Conservation (phyloP, 2,329 filamentous ascomycete species). For the Cordyceps cicadae region DNA sequence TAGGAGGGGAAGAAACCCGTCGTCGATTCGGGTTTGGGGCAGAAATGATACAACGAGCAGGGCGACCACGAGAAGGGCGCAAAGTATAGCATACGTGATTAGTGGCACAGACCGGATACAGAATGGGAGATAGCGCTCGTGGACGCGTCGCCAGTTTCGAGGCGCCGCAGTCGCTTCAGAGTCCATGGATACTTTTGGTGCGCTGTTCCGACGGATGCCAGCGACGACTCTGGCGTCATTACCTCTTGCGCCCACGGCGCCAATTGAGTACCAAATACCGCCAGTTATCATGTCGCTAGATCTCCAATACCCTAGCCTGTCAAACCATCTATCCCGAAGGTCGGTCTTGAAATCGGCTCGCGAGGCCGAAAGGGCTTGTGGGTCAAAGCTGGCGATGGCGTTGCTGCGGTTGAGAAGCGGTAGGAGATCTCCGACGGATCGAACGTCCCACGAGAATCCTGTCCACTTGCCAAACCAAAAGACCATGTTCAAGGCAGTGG, state of each 20-base stretch:
- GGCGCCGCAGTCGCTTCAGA: slow-evolving; percentile 23
- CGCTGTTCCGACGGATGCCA: slow-evolving; percentile 21
- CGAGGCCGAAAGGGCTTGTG: slow-evolving; percentile 49
- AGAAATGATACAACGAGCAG: slow-evolving; percentile 75
- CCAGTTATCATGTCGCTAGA: slow-evolving; percentile 53
- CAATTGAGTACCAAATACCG: slow-evolving; percentile 71
- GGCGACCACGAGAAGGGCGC: slow-evolving; percentile 55
- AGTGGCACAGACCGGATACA: slow-evolving; percentile 60
- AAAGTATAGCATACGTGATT: slow-evolving; percentile 55
- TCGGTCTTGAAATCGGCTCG: slow-evolving; percentile 45
- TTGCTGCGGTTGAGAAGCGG: slow-evolving; percentile 75
- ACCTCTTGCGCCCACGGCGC: slow-evolving; percentile 36
- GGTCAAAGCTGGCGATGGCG: slow-evolving; percentile 61
- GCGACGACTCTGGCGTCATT: slow-evolving; percentile 19
- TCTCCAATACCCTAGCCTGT: slow-evolving; percentile 82
- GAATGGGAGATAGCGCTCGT: slow-evolving; percentile 65
- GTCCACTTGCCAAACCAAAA: slow-evolving; percentile 60
- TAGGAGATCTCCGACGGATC: slow-evolving; percentile 73
- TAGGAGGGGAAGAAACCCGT: slow-evolving; percentile 65
- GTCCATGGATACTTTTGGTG: slow-evolving; percentile 24
- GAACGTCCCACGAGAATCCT: slow-evolving; percentile 76
- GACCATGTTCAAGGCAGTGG: slow-evolving; percentile 44
- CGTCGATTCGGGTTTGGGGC: slow-evolving; percentile 52
- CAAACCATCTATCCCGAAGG: slow-evolving; percentile 48
- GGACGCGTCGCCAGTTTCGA: slow-evolving; percentile 19